These are phyloP conservation scores for Carex scoparia DNA, from an alignment of 176 grass and related monocot species.

Conservation along the genomic window DNA sequence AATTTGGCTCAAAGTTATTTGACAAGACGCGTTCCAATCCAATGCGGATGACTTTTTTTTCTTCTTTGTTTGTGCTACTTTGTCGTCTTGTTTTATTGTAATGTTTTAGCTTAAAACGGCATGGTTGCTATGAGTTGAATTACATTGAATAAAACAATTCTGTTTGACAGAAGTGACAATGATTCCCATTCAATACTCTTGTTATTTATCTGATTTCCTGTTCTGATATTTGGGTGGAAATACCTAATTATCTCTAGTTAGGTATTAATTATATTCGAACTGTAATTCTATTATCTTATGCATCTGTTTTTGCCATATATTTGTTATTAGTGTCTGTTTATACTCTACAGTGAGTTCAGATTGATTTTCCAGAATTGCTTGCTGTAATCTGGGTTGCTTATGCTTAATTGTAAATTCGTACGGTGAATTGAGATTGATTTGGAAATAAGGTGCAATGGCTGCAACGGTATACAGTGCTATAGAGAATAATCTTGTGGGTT, in stretches of 20 bases:
- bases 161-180: neutral
- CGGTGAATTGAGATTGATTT: neutral
- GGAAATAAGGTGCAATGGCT: neutral
- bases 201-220: neutral
- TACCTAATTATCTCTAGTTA: neutral
- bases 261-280: neutral
- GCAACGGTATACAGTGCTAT: neutral
- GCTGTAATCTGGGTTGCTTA: neutral
- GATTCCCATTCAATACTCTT: neutral
- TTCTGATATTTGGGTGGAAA: neutral
- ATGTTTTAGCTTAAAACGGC: neutral
- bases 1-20: slow-evolving; percentile 3
- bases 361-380: neutral
- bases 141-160: slow-evolving; percentile 16
- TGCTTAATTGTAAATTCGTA: neutral
- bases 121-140: neutral
- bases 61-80: neutral
- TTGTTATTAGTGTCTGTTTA: neutral
- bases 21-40: neutral
- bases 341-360: neutral
- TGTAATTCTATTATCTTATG: neutral
- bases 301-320: neutral
- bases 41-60: slow-evolving; percentile 10
- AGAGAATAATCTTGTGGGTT: neutral
- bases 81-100: neutral